Conservation (phyloP, 148 eudicot species). For the Dianthus caryophyllus region DNA sequence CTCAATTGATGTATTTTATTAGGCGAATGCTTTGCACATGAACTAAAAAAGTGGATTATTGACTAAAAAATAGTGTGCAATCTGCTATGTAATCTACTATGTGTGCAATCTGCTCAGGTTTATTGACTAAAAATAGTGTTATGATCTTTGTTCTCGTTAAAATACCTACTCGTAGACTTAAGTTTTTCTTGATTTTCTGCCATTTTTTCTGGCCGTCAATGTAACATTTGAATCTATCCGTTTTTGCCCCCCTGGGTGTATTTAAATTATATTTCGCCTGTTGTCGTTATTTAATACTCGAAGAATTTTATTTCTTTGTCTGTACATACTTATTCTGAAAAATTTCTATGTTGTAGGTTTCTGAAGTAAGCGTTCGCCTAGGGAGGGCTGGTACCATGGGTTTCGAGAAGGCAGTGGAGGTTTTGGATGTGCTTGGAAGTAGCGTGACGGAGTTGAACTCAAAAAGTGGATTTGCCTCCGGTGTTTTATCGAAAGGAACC, state of each 20-base stretch:
- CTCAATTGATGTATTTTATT: not conserved
- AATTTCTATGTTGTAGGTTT: conserved; percentile 39
- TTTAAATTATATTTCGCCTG: not conserved
- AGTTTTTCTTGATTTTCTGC: not conserved
- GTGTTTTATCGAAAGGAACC: conserved; percentile 59
- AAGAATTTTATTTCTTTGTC: conserved; percentile 1
- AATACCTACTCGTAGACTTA: not conserved
- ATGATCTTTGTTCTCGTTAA: not conserved
- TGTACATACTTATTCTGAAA: not conserved
- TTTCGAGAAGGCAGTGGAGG: conserved; percentile 78
- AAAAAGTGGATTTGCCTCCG: conserved; percentile 73
- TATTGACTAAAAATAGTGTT: not conserved
- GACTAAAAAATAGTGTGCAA: too few relatives aligned
- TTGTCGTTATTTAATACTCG: not conserved
- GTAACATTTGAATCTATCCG: not conserved
- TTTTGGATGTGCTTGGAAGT: conserved; percentile 85
- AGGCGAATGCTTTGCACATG: too few relatives aligned
- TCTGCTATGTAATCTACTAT: not conserved
- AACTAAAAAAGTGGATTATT: too few relatives aligned
- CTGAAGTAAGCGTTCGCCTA: conserved; percentile 62
- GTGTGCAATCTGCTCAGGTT: not conserved
- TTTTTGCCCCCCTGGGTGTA: not conserved
- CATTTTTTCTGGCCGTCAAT: not conserved
- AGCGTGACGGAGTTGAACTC: conserved; percentile 74
- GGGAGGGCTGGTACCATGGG: conserved; percentile 84